phyloP scores from a whole-genome alignment of 805 yeast species.

The Huiozyma sinensis region DNA sequence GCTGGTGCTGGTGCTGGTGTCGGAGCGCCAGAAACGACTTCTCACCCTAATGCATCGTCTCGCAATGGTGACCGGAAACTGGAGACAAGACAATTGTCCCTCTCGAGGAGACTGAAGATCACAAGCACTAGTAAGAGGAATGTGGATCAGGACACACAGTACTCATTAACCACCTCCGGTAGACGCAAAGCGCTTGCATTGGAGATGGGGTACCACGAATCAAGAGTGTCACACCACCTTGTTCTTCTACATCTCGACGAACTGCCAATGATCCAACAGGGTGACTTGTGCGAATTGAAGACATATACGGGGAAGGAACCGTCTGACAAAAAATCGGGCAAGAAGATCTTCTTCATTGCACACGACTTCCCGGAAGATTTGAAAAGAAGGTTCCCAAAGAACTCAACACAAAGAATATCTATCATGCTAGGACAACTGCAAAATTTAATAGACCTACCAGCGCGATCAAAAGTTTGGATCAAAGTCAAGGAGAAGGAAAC shows the following conservation, averaged over 20 bases:
- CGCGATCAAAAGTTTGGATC: conserved; percentile 56
- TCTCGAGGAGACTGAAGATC: not conserved
- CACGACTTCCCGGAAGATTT: conserved; percentile 26
- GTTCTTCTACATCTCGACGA: conserved; percentile 52
- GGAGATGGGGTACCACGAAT: conserved; percentile 48
- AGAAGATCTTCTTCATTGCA: conserved; percentile 36
- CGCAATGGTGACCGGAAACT: too few relatives aligned
- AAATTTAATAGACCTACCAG: conserved; percentile 48
- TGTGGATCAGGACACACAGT: too few relatives aligned
- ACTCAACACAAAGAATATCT: conserved; percentile 35
- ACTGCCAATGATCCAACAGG: conserved; percentile 56
- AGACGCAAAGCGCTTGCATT: conserved; percentile 6
- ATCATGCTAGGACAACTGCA: conserved; percentile 52
- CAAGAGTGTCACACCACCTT: conserved; percentile 43
- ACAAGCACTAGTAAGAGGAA: not conserved
- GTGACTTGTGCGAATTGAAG: conserved; percentile 64
- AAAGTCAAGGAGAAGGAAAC: conserved; percentile 33
- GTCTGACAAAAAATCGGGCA: conserved; percentile 6
- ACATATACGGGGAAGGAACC: conserved; percentile 29
- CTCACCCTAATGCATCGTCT: too few relatives aligned
- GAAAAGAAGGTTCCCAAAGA: conserved; percentile 19
- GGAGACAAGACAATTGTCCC: not conserved
- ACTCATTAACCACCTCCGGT: too few relatives aligned
- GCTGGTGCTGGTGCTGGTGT: not conserved
- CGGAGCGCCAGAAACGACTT: too few relatives aligned